phyloP scores from a whole-genome alignment of 768 basidiomycete genomes.

The Amyloporia xantha region DNA sequence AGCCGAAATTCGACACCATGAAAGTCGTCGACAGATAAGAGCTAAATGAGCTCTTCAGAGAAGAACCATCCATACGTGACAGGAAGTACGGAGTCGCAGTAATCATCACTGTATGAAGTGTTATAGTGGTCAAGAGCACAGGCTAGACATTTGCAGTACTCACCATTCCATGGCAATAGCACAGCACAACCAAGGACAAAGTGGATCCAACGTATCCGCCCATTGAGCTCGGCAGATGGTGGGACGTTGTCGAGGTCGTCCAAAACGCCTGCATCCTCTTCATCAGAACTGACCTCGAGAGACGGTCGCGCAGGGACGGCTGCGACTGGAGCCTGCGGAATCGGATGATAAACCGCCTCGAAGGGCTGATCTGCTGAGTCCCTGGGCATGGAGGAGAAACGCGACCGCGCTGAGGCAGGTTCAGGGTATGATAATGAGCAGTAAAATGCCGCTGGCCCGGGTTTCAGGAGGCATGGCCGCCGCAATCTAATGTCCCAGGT shows the following conservation, averaged over 20 bases:
- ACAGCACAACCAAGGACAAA: constrained; percentile 75
- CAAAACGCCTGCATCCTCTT: constrained; percentile 9
- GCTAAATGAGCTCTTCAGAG: constrained; percentile 41
- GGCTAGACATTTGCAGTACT: too few relatives aligned
- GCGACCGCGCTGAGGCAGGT: too few relatives aligned
- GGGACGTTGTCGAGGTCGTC: neutral
- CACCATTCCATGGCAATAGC: constrained; percentile 89
- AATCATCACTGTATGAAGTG: constrained; percentile 62
- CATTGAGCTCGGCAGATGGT: constrained; percentile 19
- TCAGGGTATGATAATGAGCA: too few relatives aligned
- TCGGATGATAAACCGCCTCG: constrained; percentile 31
- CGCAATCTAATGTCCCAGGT: too few relatives aligned
- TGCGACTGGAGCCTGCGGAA: constrained; percentile 34
- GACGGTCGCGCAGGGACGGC: constrained; percentile 20
- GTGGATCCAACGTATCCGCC: constrained; percentile 53
- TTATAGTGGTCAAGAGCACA: too few relatives aligned
- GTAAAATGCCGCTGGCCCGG: too few relatives aligned
- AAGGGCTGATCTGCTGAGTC: constrained; percentile 4
- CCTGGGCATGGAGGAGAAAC: neutral
- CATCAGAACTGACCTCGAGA: constrained; percentile 6
- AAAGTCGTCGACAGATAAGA: constrained; percentile 40
- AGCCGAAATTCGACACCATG: constrained; percentile 59
- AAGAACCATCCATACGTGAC: constrained; percentile 56
- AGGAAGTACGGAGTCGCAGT: constrained; percentile 81
- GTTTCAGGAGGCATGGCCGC: too few relatives aligned